Evolutionary conservation across 345 rosid species (phyloP).

Genomic region (Populus davidiana): DNA sequence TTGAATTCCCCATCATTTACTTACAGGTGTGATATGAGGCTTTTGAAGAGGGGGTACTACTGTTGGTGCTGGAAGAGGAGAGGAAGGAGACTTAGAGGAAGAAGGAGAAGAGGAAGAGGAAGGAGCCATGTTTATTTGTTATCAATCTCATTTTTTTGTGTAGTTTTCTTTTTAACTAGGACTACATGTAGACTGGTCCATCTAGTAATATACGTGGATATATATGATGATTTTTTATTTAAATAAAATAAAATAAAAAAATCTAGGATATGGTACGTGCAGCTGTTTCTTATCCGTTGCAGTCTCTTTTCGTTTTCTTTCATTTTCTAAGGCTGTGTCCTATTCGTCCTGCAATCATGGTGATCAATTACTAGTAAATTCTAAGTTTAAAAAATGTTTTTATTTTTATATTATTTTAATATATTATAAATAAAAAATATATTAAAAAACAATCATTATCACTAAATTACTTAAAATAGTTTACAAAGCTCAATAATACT

Average conservation of each 20-base stretch:
- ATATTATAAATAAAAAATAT: too few relatives aligned
- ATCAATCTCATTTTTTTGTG: conserved; percentile 14
- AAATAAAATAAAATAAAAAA: neutral
- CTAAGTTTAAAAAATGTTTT: too few relatives aligned
- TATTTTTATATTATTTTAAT: neutral
- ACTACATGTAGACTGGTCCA: neutral
- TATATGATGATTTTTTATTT: neutral
- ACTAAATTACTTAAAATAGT: neutral
- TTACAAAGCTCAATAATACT: neutral
- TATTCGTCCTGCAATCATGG: conserved; percentile 55
- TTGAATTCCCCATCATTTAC: conserved; percentile 17
- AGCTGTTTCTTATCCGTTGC: neutral
- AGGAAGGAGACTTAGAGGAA: conserved; percentile 47
- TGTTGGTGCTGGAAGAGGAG: conserved; percentile 33
- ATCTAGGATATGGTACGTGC: neutral
- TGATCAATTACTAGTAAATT: neutral
- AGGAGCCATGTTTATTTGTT: conserved; percentile 50
- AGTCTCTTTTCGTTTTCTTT: conserved; percentile 34
- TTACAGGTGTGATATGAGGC: conserved; percentile 72
- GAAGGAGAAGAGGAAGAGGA: conserved; percentile 59
- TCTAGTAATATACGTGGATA: neutral
- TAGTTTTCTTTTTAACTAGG: neutral
- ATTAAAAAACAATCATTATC: too few relatives aligned
- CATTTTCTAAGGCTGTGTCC: conserved; percentile 20
- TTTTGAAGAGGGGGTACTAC: conserved; percentile 33